A percentile compares a stretch with the other conserved stretches of the same genome.
Conservation (phyloP, 345 rosid species). For the Eucalyptus regnans region DNA sequence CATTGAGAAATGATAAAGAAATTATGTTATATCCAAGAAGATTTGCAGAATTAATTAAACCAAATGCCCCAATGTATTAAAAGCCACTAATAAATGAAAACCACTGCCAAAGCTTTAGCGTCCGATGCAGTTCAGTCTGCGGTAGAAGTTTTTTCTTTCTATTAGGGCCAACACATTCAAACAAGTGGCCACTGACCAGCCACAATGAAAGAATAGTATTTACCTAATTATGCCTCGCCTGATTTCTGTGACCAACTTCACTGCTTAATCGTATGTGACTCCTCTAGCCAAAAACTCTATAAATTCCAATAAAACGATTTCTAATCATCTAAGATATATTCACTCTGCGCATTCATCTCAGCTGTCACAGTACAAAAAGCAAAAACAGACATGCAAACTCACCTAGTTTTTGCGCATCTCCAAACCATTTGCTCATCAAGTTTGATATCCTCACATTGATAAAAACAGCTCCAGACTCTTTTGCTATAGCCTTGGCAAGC, state of each 20-base stretch:
- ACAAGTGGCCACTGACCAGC: background rate
- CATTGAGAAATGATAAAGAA: background rate
- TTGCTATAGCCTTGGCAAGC: conserved; percentile 98
- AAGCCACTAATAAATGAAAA: background rate
- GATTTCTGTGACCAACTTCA: background rate
- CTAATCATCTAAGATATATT: background rate
- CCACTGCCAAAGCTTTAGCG: background rate
- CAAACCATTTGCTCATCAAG: conserved; percentile 99
- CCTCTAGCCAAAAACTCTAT: background rate
- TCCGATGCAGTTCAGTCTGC: background rate
- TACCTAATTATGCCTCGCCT: background rate
- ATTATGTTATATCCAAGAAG: background rate
- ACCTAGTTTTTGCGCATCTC: conserved; percentile 99
- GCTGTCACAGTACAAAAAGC: background rate
- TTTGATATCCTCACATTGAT: conserved; percentile 82
- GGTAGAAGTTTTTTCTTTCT: background rate
- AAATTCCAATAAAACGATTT: background rate
- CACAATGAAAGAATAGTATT: background rate
- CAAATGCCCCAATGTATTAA: background rate
- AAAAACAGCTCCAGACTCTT: conserved; percentile 94
- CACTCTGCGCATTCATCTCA: background rate
- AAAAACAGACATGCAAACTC: background rate
- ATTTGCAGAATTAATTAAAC: background rate
- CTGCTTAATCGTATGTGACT: background rate
- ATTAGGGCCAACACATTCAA: background rate